Evolutionary conservation across 2,329 filamentous ascomycete species (phyloP).

Genomic region (Claviceps humidiphila): DNA sequence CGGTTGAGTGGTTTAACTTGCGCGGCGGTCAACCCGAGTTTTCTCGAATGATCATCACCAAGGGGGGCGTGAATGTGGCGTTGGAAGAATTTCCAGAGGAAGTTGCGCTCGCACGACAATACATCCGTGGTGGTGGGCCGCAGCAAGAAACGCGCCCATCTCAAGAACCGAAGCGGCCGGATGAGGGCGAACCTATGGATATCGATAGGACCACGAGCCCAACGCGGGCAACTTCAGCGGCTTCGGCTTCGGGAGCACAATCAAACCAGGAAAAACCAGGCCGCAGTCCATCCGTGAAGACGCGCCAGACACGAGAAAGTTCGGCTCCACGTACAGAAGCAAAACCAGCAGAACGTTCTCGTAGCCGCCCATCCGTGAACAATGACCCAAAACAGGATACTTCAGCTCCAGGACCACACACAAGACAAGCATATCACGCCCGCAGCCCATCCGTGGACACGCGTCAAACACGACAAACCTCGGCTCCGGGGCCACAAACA

Average conservation of each 20-base stretch:
- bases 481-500: not conserved
- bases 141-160: not conserved
- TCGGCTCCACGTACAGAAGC: not conserved
- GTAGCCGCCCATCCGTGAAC: not conserved
- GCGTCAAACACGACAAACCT: not conserved
- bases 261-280: too few relatives aligned
- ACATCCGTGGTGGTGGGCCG: not conserved
- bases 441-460: not conserved
- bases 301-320: not conserved
- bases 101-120: constrained; percentile 10
- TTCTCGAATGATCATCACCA: constrained; percentile 20
- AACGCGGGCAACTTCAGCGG: too few relatives aligned
- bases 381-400: too few relatives aligned
- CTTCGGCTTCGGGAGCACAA: too few relatives aligned
- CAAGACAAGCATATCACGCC: not conserved
- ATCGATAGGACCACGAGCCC: not conserved
- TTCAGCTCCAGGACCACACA: not conserved
- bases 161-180: not conserved
- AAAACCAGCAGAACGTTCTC: not conserved
- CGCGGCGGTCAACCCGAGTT: constrained; percentile 17
- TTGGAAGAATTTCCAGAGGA: constrained; percentile 21
- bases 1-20: constrained; percentile 29
- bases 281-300: too few relatives aligned
- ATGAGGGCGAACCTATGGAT: constrained; percentile 1
- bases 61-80: constrained; percentile 21